phyloP scores from a whole-genome alignment of 768 basidiomycete species.

The Lepiota venenata region DNA sequence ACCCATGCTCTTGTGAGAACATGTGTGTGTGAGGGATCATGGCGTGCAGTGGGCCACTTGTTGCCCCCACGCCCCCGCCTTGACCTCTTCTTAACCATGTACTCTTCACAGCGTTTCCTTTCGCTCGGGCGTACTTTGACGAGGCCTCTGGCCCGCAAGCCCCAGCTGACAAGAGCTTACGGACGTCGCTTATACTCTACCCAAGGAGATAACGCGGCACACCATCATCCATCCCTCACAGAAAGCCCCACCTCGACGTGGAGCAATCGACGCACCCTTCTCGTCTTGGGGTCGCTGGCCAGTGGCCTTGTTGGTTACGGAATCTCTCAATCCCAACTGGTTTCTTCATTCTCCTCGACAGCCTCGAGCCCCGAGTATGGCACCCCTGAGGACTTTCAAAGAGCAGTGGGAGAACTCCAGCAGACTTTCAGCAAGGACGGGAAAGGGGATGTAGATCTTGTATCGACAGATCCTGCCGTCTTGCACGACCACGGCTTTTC shows the following conservation, averaged over 20 bases:
- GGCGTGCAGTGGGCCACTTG: no score
- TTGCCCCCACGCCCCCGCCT: background rate
- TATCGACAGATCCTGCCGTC: slow-evolving; percentile 51
- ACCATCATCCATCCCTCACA: background rate
- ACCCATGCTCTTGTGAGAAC: no score
- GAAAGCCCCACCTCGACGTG: background rate
- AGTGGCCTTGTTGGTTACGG: background rate
- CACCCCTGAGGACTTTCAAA: slow-evolving; percentile 45
- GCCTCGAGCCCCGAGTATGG: slow-evolving; percentile 36
- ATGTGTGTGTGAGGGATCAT: no score
- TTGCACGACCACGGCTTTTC: slow-evolving; percentile 55
- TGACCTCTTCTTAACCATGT: background rate
- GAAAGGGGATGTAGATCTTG: slow-evolving; percentile 21
- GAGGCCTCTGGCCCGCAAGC: no score
- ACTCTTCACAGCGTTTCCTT: background rate
- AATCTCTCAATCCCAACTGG: background rate
- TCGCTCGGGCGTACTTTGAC: no score
- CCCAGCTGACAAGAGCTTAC: no score
- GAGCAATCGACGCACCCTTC: background rate
- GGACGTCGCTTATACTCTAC: background rate
- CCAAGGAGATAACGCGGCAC: background rate
- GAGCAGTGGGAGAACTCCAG: slow-evolving; percentile 50
- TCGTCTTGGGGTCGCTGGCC: background rate
- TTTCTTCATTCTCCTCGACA: no score
- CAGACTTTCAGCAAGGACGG: slow-evolving; percentile 29